phyloP scores from a whole-genome alignment of 345 rosid species.

The Lenwebbia sp. region DNA sequence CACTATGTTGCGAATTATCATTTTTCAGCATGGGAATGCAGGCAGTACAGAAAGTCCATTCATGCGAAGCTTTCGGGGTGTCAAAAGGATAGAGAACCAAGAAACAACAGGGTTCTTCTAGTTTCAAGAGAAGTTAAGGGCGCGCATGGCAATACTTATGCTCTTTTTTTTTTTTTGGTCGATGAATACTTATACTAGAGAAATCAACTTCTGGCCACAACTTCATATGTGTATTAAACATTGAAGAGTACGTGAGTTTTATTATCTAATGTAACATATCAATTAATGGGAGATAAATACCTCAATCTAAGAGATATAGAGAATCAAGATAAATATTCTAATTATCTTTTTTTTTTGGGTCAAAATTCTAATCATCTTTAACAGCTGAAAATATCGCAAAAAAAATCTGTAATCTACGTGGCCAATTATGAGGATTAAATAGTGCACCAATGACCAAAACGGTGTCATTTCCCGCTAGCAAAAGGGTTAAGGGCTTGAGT shows the following conservation, averaged over 20 bases:
- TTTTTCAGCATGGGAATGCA: no score
- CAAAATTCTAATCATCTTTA: not conserved
- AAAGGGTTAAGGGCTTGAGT: not conserved
- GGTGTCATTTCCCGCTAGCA: accelerated
- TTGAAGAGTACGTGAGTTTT: not conserved
- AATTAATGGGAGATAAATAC: not conserved
- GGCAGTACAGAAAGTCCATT: no score
- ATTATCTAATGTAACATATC: not conserved
- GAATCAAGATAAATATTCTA: not conserved
- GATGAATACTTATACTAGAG: no score
- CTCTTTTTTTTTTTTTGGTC: no score
- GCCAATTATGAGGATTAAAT: accelerated
- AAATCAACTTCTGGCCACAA: no score
- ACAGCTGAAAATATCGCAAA: not conserved
- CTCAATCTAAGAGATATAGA: not conserved
- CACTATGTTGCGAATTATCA: no score
- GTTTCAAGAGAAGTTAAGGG: no score
- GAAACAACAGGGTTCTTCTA: no score
- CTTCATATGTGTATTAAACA: not conserved
- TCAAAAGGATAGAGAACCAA: no score
- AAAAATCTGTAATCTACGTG: not conserved
- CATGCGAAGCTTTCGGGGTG: no score
- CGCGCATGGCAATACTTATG: no score
- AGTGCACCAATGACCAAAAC: not conserved
- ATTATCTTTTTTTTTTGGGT: not conserved